Percentiles rank a stretch among this genome's conserved stretches.
phyloP scores from a whole-genome alignment of 805 yeast genomes.

The Maudiozyma barnettii region DNA sequence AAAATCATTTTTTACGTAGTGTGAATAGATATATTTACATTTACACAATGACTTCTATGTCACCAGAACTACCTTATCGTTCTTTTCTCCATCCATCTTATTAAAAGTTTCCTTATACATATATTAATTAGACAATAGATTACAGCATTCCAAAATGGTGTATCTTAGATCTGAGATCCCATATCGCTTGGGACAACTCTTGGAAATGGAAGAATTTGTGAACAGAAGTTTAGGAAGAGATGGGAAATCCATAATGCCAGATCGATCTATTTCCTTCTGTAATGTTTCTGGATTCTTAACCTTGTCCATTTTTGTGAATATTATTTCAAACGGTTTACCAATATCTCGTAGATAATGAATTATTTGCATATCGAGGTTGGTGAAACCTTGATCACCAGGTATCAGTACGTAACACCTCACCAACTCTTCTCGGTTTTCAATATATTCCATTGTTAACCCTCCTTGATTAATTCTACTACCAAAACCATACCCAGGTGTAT shows the following conservation, averaged over 20 bases:
- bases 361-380: conserved; percentile 45
- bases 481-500: conserved; percentile 86
- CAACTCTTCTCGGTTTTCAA: conserved; percentile 44
- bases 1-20: no score
- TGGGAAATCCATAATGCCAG: conserved; percentile 34
- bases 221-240: conserved; percentile 38
- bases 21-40: no score
- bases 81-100: not conserved
- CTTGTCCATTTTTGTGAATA: conserved; percentile 70
- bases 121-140: conserved; percentile 16
- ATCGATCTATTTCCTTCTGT: conserved; percentile 31
- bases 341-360: conserved; percentile 38
- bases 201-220: conserved; percentile 39
- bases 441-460: conserved; percentile 50
- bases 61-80: no score
- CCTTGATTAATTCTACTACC: conserved; percentile 65
- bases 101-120: no score
- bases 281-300: conserved; percentile 33
- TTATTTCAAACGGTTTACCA: conserved; percentile 64
- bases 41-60: no score
- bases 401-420: conserved; percentile 52
- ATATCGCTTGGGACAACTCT: conserved; percentile 30
- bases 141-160: conserved; percentile 46
- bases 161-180: conserved; percentile 48
- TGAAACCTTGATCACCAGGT: conserved; percentile 51